Evolutionary conservation across 1,139 yeast genomes (phyloP), one percentile per base, ranked within the genome.

Genomic region (Geotrichum europaeum): DNA sequence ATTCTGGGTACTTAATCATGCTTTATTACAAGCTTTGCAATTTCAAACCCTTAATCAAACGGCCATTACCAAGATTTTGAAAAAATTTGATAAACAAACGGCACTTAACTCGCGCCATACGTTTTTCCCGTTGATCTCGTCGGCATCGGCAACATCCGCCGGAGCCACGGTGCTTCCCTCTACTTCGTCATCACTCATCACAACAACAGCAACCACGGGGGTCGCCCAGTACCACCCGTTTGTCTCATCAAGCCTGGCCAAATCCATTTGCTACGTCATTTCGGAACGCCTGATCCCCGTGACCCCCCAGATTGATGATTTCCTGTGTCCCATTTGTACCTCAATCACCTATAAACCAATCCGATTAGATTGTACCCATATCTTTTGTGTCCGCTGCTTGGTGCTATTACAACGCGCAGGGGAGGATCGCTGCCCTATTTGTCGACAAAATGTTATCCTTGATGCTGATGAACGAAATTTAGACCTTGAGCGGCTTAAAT

Each of bases 1-100:
- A 52, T 87, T 87, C 66, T 74, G 83, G 63, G 71, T 72, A 1
- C 70, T 86, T 68, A 87, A 87, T 70, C 74, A 77, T 53, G 82
- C 82, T 61, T 72, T 87, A 36, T 69, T 86, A 49, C 83, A 83
- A 66, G 80, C 84, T 9, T 75, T 85, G 47, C 82, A 83, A 65
- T 87, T 84, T 68, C 89, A 85, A 68, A 76, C 81, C 10, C 78
- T 86, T 61, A 87, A 87, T 69, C 76, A 82, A 32, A 79, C 82
- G 55, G 94, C 94, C 0, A 79, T 85, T 51, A 74, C 81, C 28
- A 87, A 87, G 71, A 87, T 87, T 64, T 75, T 86, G 67, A 87
- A 87, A 69, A 87, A 87, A 69, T 87, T 87, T 67, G 91, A 87
- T 67, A 87, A 87, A 70, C 86, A 83, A 66, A 87, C 94, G 0